Evolutionary conservation across 2,329 filamentous ascomycete species (phyloP).

Genomic region (Aureobasidium subglaciale): DNA sequence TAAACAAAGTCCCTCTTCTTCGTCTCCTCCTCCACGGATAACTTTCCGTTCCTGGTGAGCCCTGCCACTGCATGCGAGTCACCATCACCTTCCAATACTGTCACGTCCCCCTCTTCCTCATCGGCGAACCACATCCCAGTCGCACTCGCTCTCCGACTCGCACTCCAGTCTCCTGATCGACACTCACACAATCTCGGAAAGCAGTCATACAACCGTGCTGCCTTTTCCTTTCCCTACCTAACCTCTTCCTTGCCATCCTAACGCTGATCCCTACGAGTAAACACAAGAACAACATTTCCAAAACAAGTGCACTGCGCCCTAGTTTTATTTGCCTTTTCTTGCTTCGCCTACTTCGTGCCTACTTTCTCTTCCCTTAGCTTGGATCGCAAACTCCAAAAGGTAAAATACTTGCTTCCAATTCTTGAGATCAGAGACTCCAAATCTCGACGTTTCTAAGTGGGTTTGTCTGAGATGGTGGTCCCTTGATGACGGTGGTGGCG

Average conservation of each 20-base stretch:
- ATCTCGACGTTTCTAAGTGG: no score
- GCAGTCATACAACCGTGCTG: not conserved
- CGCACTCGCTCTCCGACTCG: not conserved
- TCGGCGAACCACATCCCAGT: not conserved
- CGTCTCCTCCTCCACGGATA: not conserved
- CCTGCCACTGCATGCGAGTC: not conserved
- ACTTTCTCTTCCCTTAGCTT: not conserved
- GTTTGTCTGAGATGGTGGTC: no score
- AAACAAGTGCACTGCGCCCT: not conserved
- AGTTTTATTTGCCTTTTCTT: not conserved
- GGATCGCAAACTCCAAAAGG: not conserved
- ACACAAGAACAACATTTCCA: not conserved
- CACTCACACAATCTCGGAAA: not conserved
- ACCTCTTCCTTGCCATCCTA: not conserved
- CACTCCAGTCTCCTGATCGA: not conserved
- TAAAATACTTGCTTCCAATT: no score
- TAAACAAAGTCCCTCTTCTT: no score
- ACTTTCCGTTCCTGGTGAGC: not conserved
- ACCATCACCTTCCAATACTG: not conserved
- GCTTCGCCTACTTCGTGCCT: not conserved
- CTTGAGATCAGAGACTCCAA: no score
- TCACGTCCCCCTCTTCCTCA: not conserved
- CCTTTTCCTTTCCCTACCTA: not conserved
- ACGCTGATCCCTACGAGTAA: not conserved
- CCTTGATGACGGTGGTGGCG: not conserved